Percentiles rank a stretch among this genome's conserved stretches.
These are phyloP conservation scores for Eucalyptus virginea DNA, from an alignment of 345 rosid species.

Conservation along the genomic window DNA sequence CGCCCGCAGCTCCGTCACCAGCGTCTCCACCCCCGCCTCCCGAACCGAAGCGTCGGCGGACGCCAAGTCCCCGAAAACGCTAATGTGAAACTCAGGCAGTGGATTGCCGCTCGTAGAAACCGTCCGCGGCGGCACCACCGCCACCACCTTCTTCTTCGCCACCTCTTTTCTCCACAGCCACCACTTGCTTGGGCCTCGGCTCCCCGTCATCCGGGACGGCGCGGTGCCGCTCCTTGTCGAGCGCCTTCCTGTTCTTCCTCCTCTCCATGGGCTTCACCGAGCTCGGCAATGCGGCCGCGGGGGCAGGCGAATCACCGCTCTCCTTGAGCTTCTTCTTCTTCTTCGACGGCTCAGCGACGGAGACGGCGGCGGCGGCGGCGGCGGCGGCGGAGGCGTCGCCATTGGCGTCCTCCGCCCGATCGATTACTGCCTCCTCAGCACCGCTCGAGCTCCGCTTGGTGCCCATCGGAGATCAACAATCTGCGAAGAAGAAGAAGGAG, in stretches of 20 bases:
- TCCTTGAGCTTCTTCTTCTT: conserved; percentile 24
- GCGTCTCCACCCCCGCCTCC: conserved; percentile 50
- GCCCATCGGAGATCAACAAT: not conserved
- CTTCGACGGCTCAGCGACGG: not conserved
- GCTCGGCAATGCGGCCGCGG: conserved; percentile 1
- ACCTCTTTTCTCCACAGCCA: conserved; percentile 1
- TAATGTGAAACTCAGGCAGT: conserved; percentile 60
- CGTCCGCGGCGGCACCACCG: not conserved
- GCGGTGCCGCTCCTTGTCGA: conserved; percentile 60
- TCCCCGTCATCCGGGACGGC: conserved; percentile 8
- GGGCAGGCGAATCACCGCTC: not conserved
- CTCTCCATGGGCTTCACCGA: conserved; percentile 71
- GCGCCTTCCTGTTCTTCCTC: conserved; percentile 59
- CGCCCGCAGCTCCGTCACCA: conserved; percentile 54
- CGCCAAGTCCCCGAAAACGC: conserved; percentile 66
- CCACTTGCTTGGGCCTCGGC: conserved; percentile 1
- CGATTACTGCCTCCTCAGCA: not conserved
- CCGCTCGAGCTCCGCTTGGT: not conserved
- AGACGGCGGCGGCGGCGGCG: not conserved
- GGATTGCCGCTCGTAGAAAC: not conserved
- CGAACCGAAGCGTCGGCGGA: conserved; percentile 44
- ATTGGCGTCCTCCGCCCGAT: not conserved
- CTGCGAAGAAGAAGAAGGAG: not conserved
- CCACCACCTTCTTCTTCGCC: not conserved
- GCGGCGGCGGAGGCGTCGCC: not conserved